Percentiles rank a stretch among this genome's conserved stretches.
These are phyloP conservation scores for Cadophora sp. DNA, from an alignment of 2,329 filamentous ascomycete genomes.

Conservation along the genomic window DNA sequence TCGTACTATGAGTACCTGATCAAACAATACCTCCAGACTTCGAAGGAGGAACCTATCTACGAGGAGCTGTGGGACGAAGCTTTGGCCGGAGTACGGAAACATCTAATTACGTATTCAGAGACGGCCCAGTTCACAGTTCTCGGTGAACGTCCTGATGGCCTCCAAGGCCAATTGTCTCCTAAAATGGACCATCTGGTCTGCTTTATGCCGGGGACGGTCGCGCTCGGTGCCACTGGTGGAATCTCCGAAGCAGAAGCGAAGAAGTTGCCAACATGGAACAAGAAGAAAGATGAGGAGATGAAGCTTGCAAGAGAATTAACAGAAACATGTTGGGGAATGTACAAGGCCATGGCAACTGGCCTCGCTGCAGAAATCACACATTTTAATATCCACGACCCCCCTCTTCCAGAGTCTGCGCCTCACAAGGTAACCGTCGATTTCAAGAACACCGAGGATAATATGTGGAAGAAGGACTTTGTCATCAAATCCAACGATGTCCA, in stretches of 20 bases:
- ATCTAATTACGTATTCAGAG: conserved; percentile 88
- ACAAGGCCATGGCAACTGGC: conserved; percentile 86
- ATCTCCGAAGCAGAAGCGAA: conserved; percentile 76
- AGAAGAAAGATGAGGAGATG: conserved; percentile 86
- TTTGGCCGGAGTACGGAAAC: conserved; percentile 84
- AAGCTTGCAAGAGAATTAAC: conserved; percentile 86
- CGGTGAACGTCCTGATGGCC: conserved; percentile 80
- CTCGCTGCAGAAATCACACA: conserved; percentile 95
- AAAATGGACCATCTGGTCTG: conserved; percentile 99
- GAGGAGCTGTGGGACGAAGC: conserved; percentile 92
- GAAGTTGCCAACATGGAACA: conserved; percentile 74
- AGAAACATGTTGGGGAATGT: conserved; percentile 98
- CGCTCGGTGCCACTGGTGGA: conserved; percentile 84
- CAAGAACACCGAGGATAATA: conserved; percentile 58
- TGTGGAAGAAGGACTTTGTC: conserved; percentile 79
- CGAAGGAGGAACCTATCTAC: conserved; percentile 84
- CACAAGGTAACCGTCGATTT: conserved; percentile 57
- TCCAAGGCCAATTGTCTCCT: conserved; percentile 69
- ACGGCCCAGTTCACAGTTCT: conserved; percentile 85
- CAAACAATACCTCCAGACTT: conserved; percentile 97
- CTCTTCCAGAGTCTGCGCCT: conserved; percentile 63
- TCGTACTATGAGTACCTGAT: conserved; percentile 99
- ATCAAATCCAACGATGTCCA: conserved; percentile 86
- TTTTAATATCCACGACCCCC: conserved; percentile 78
- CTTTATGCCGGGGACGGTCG: conserved; percentile 96